phyloP scores from a whole-genome alignment of 208 protist species.

The Acanthamoeba culbertsoni region DNA sequence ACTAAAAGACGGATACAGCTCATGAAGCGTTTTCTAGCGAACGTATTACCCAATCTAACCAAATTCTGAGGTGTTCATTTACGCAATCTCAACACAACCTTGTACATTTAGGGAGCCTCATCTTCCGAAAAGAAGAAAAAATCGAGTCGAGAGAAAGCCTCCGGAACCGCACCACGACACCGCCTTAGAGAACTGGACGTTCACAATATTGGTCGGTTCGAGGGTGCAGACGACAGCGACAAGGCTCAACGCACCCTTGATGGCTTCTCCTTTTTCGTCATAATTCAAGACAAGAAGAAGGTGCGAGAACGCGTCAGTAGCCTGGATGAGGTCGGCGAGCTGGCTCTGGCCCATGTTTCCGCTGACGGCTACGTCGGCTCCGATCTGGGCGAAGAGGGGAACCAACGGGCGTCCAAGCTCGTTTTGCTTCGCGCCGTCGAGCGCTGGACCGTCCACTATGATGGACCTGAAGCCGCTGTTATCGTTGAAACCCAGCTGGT shows the following conservation, averaged over 20 bases:
- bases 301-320: not conserved
- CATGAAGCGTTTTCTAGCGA: no score
- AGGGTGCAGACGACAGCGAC: not conserved
- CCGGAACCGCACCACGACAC: no score
- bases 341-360: not conserved
- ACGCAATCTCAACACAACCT: no score
- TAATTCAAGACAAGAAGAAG: conserved; percentile 5
- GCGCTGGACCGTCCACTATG: conserved; percentile 2
- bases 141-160: no score
- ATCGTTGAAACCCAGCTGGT: not conserved
- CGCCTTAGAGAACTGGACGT: not conserved
- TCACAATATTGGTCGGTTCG: not conserved
- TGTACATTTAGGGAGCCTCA: no score
- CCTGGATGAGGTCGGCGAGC: not conserved
- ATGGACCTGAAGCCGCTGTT: not conserved
- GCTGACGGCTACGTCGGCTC: conserved; percentile 14
- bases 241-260: conserved; percentile 11
- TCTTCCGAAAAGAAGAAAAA: no score
- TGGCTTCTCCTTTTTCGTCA: not conserved
- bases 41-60: no score
- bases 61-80: no score
- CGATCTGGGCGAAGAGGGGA: not conserved
- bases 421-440: conserved; percentile 8
- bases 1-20: no score
- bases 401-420: not conserved